A percentile compares a stretch with the other conserved stretches of the same genome.
These are phyloP conservation scores for Saksenaea vasiformis DNA, from an alignment of 371 early-diverging fungal species.

Conservation along the genomic window DNA sequence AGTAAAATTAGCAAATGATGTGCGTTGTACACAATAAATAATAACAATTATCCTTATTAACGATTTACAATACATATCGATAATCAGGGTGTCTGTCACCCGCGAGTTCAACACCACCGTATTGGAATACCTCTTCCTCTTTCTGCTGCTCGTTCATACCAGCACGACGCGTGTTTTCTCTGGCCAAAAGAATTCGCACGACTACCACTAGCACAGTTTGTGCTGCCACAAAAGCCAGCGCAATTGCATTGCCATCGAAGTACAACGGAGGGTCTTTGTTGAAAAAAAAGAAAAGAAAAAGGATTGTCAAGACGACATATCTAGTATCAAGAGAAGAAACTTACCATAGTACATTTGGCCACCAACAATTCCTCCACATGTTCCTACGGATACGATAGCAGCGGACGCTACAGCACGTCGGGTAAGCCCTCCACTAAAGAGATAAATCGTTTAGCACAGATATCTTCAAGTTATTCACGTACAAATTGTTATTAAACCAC, in stretches of 20 bases:
- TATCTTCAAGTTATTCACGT: conserved; percentile 1
- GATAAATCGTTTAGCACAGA: not conserved
- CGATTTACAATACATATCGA: conserved; percentile 31
- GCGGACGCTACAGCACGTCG: conserved; percentile 44
- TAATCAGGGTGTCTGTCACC: conserved; percentile 51
- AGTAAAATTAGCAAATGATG: too few species aligned
- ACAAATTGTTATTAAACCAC: conserved; percentile 49
- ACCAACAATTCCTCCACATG: conserved; percentile 41
- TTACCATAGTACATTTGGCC: conserved; percentile 41
- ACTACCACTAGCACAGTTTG: conserved; percentile 29
- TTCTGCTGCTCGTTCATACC: not conserved
- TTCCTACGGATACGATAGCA: conserved; percentile 40
- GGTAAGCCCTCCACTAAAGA: conserved; percentile 35
- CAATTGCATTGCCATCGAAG: conserved; percentile 20
- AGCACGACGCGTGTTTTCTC: conserved; percentile 34
- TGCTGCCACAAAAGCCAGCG: conserved; percentile 20
- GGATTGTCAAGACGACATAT: not conserved
- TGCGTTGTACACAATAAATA: not conserved
- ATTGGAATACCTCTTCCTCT: conserved; percentile 28
- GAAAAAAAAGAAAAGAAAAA: too few species aligned
- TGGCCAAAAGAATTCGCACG: conserved; percentile 21
- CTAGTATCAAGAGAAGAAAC: not conserved
- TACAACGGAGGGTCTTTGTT: conserved; percentile 11
- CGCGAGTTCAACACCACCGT: conserved; percentile 40
- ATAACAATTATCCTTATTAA: not conserved